Evolutionary conservation across 2,329 filamentous ascomycete species (phyloP).

Genomic region (Ophiosphaerella narmari): DNA sequence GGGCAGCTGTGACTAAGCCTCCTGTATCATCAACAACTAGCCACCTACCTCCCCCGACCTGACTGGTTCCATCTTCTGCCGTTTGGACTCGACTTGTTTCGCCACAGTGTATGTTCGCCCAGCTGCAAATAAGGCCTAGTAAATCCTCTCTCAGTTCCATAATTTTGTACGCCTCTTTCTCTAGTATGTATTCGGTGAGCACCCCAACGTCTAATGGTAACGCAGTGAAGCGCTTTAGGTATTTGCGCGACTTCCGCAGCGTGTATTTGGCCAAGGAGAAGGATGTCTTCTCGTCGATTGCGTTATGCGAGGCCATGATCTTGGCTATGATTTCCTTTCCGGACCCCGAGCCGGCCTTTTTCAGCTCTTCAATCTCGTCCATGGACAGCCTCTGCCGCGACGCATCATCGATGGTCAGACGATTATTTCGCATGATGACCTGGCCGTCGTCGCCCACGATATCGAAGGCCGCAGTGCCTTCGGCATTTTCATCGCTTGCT

Average conservation of each 20-base stretch:
- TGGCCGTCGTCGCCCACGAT: conserved; percentile 55
- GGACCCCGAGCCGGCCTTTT: conserved; percentile 73
- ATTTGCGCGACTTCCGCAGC: conserved; percentile 90
- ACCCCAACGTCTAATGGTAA: conserved; percentile 79
- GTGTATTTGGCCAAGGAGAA: conserved; percentile 97
- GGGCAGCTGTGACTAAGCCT: conserved; percentile 77
- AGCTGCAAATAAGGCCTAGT: conserved; percentile 79
- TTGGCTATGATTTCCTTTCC: conserved; percentile 92
- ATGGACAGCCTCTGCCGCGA: conserved; percentile 75
- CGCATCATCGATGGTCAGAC: conserved; percentile 65
- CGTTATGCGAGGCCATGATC: conserved; percentile 85
- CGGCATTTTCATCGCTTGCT: conserved; percentile 36
- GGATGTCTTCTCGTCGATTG: conserved; percentile 89
- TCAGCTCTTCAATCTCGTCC: conserved; percentile 72
- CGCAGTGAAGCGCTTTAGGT: conserved; percentile 83
- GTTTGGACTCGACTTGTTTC: conserved; percentile 44
- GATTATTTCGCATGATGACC: conserved; percentile 64
- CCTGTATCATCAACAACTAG: conserved; percentile 86
- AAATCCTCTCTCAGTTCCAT: conserved; percentile 87
- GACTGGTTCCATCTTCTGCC: conserved; percentile 38
- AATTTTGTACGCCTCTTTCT: conserved; percentile 79
- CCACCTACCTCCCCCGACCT: conserved; percentile 66
- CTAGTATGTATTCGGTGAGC: conserved; percentile 77
- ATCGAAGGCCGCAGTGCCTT: conserved; percentile 49
- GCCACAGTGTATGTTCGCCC: conserved; percentile 86